A percentile compares a stretch with the other conserved stretches of the same genome.
Evolutionary conservation across 495 filamentous ascomycete genomes (phyloP).

Genomic region (Hyaloscypha variabilis): DNA sequence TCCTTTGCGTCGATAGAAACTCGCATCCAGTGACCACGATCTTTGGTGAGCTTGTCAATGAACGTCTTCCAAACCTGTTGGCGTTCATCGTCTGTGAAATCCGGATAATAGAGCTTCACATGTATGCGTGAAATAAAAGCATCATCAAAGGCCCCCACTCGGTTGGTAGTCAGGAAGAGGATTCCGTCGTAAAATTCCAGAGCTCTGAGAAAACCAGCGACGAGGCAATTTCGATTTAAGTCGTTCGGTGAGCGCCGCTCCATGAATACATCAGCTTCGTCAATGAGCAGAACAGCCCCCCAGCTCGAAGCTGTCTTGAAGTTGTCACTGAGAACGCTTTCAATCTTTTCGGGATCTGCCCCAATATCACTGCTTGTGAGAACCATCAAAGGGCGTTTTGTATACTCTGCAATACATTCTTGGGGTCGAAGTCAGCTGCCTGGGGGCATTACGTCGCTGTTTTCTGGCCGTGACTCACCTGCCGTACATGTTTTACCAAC

Average conservation of each 20-base stretch:
- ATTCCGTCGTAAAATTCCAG: slow-evolving; percentile 22
- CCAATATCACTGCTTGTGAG: slow-evolving; percentile 28
- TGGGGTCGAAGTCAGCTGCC: too few species aligned
- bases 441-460: too few species aligned
- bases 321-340: slow-evolving; percentile 14
- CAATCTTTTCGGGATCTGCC: slow-evolving; percentile 10
- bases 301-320: slow-evolving; percentile 79
- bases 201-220: slow-evolving; percentile 44
- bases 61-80: slow-evolving; percentile 10
- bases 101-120: slow-evolving; percentile 9
- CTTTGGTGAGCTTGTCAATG: slow-evolving; percentile 12
- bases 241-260: slow-evolving; percentile 57
- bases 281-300: slow-evolving; percentile 75
- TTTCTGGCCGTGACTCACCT: slow-evolving; percentile 30
- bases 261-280: slow-evolving; percentile 80
- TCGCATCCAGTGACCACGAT: neutral
- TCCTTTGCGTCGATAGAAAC: slow-evolving; percentile 7
- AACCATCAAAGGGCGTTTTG: slow-evolving; percentile 20
- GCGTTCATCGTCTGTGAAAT: slow-evolving; percentile 7
- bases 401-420: slow-evolving; percentile 30
- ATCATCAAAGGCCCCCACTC: neutral
- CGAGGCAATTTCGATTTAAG: slow-evolving; percentile 71
- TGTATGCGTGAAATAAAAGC: slow-evolving; percentile 14
- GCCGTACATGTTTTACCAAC: slow-evolving; percentile 29
- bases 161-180: neutral